These are phyloP conservation scores for Coccomyxa subellipsoidea DNA, from an alignment of 163 green algal genomes.

Conservation along the genomic window DNA sequence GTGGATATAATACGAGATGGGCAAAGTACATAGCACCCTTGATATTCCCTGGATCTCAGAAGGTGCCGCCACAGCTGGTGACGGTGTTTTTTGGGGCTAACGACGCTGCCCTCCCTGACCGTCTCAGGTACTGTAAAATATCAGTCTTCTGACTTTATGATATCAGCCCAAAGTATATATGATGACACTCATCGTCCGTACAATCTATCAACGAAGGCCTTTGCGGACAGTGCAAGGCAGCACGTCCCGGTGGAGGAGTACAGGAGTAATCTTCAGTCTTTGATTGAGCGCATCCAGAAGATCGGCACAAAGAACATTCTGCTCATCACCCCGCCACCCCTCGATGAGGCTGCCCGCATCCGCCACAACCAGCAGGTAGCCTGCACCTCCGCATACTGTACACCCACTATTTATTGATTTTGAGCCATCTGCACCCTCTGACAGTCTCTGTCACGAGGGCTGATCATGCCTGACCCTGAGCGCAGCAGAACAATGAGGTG, in stretches of 20 bases:
- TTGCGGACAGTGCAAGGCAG: slow-evolving; percentile 59
- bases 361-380: slow-evolving; percentile 19
- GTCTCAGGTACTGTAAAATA: slow-evolving; percentile 11
- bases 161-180: too few relatives aligned
- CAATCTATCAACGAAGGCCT: too few relatives aligned
- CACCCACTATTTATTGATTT: not conserved
- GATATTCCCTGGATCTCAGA: slow-evolving; percentile 35
- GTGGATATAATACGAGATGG: slow-evolving; percentile 83
- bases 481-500: slow-evolving; percentile 4
- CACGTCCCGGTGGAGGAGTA: slow-evolving; percentile 78
- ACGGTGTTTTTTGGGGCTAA: slow-evolving; percentile 67
- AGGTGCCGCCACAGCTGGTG: not conserved
- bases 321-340: slow-evolving; percentile 80
- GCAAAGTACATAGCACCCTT: slow-evolving; percentile 44
- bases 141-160: not conserved
- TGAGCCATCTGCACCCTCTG: not conserved
- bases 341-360: slow-evolving; percentile 53
- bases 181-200: too few relatives aligned
- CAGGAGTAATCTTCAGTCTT: slow-evolving; percentile 57
- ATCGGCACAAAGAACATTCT: slow-evolving; percentile 49
- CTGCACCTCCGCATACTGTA: not conserved
- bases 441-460: too few relatives aligned
- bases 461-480: too few relatives aligned
- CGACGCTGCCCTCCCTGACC: slow-evolving; percentile 71
- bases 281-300: slow-evolving; percentile 49